phyloP scores from a whole-genome alignment of 805 yeast genomes.

The Monosporozyma aquatica region DNA sequence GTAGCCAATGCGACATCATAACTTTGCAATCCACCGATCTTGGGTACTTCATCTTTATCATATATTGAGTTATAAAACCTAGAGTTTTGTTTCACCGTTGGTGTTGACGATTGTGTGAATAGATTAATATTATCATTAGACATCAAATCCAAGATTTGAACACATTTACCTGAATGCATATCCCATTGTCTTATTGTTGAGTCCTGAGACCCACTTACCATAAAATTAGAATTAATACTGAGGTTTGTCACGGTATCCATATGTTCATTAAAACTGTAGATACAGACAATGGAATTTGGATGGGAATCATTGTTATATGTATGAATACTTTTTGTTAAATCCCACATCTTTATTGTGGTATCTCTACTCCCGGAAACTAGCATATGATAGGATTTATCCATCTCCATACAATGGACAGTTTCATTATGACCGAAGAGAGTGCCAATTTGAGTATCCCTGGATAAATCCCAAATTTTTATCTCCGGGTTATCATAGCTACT shows the following conservation, averaged over 20 bases:
- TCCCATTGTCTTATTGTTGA: conserved; percentile 74
- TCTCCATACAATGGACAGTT: conserved; percentile 49
- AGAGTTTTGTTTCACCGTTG: too few species aligned
- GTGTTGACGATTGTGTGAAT: background rate
- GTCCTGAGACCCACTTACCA: conserved; percentile 65
- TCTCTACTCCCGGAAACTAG: conserved; percentile 49
- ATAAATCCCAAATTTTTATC: conserved; percentile 76
- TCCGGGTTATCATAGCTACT: conserved; percentile 66
- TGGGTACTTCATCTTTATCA: conserved; percentile 28
- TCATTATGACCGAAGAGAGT: conserved; percentile 52
- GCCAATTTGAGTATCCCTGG: conserved; percentile 43
- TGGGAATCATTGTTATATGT: conserved; percentile 14
- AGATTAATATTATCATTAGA: conserved; percentile 7
- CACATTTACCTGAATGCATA: conserved; percentile 50
- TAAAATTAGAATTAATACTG: conserved; percentile 41
- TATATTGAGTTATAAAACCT: too few species aligned
- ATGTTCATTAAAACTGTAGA: conserved; percentile 52
- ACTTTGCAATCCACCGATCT: conserved; percentile 60
- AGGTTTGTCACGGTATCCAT: conserved; percentile 58
- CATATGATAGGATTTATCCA: conserved; percentile 40
- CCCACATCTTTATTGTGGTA: conserved; percentile 57
- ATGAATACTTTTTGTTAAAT: conserved; percentile 30
- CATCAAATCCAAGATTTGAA: conserved; percentile 61
- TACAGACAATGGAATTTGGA: conserved; percentile 27
- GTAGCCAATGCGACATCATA: conserved; percentile 71